These are phyloP conservation scores for Cucurbita maxima DNA, from an alignment of 306 rosid species.

Conservation along the genomic window DNA sequence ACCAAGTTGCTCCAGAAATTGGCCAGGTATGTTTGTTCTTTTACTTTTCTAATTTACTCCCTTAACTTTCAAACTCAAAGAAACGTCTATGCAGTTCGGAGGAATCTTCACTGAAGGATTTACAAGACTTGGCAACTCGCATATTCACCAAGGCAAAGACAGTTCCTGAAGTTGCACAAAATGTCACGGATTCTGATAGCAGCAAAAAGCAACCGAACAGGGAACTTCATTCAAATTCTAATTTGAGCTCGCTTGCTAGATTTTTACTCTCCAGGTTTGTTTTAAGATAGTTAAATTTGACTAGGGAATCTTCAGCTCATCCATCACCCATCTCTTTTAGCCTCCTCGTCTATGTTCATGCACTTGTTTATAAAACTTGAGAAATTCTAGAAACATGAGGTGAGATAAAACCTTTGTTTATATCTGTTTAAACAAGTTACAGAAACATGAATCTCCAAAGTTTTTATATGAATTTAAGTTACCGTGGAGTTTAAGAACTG, in stretches of 20 bases:
- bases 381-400: not conserved
- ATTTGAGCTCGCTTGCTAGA: slow-evolving; percentile 86
- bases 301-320: not conserved
- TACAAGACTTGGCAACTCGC: slow-evolving; percentile 55
- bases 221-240: slow-evolving; percentile 54
- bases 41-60: not conserved
- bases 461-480: too few relatives aligned
- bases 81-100: slow-evolving; percentile 42
- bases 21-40: slow-evolving; percentile 43
- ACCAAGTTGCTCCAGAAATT: slow-evolving; percentile 61
- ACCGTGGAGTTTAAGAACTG: not conserved
- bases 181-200: slow-evolving; percentile 29
- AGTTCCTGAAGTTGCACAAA: slow-evolving; percentile 33
- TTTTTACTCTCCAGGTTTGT: slow-evolving; percentile 90
- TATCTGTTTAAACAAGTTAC: not conserved
- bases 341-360: not conserved
- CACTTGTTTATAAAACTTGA: not conserved
- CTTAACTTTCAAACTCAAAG: not conserved
- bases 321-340: not conserved
- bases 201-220: slow-evolving; percentile 49
- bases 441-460: too few relatives aligned
- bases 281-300: not conserved
- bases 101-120: slow-evolving; percentile 66
- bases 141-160: slow-evolving; percentile 37
- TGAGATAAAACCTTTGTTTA: not conserved